phyloP scores from a whole-genome alignment of 2,329 filamentous ascomycete species.

The Phialophora expanda region DNA sequence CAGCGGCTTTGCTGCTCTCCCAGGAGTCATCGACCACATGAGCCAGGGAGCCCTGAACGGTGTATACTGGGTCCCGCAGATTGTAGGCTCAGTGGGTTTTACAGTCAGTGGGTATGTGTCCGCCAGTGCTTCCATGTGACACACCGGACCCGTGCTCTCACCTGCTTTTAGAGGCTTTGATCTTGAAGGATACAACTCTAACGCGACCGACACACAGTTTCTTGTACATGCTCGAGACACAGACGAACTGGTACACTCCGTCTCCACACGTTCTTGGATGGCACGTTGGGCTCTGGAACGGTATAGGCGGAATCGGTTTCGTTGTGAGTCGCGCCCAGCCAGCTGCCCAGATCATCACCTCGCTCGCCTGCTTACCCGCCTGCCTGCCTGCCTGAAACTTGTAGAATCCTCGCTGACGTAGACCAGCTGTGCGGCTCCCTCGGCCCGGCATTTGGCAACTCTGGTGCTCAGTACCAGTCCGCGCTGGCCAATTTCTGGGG shows the following conservation, averaged over 20 bases:
- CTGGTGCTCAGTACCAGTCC: background rate
- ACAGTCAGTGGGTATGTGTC: background rate
- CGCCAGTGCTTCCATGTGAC: background rate
- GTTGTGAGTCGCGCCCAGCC: background rate
- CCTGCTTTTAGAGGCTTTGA: background rate
- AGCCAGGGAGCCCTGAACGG: background rate
- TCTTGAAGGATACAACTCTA: background rate
- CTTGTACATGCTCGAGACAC: slow-evolving; percentile 6
- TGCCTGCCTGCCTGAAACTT: background rate
- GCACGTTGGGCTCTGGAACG: slow-evolving; percentile 4
- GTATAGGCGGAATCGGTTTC: slow-evolving; percentile 1
- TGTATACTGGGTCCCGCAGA: slow-evolving; percentile 1
- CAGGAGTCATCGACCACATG: background rate
- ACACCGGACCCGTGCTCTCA: background rate
- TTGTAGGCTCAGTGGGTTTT: background rate
- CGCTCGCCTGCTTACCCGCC: too few relatives aligned
- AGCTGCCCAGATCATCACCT: background rate
- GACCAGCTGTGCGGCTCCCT: background rate
- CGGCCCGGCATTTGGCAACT: background rate
- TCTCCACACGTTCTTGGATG: slow-evolving; percentile 1
- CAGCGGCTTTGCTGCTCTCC: slow-evolving; percentile 1
- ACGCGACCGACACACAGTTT: background rate
- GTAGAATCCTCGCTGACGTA: background rate
- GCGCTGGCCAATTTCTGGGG: slow-evolving; percentile 1
- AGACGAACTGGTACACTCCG: background rate